Percentiles rank a stretch among this genome's conserved stretches.
These are phyloP conservation scores for Parietaria judaica DNA, from an alignment of 306 rosid species.

Conservation along the genomic window DNA sequence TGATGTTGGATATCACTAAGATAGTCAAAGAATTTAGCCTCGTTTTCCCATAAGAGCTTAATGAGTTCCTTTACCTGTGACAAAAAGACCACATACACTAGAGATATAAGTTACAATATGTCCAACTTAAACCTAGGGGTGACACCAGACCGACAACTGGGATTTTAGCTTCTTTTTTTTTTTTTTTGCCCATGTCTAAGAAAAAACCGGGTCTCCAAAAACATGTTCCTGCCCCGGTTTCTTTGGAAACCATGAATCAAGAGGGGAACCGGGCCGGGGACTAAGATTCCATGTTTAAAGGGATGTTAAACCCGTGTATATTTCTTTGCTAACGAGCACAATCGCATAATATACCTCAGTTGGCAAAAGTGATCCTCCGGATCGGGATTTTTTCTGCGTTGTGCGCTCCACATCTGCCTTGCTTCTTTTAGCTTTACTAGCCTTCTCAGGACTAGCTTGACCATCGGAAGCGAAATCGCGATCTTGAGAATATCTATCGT, in stretches of 20 bases:
- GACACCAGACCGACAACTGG: too few relatives aligned
- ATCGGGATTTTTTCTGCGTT: conserved; percentile 24
- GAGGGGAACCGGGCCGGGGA: too few relatives aligned
- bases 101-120: neutral
- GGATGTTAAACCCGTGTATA: too few relatives aligned
- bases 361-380: conserved; percentile 68
- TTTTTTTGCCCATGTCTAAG: too few relatives aligned
- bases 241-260: too few relatives aligned
- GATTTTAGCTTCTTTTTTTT: too few relatives aligned
- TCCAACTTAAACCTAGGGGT: neutral
- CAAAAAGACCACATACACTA: conserved; percentile 5
- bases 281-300: too few relatives aligned
- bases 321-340: neutral
- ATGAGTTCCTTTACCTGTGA: conserved; percentile 54
- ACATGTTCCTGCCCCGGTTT: too few relatives aligned
- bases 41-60: conserved; percentile 60
- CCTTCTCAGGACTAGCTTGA: conserved; percentile 22
- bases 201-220: too few relatives aligned
- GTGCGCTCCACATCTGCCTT: conserved; percentile 25
- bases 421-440: conserved; percentile 11
- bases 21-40: conserved; percentile 50
- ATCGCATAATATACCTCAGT: conserved; percentile 42
- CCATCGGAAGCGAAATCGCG: conserved; percentile 30
- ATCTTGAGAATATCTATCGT: conserved; percentile 18
- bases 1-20: conserved; percentile 64